phyloP scores from a whole-genome alignment of 148 eudicot genomes.

The Amaranthus hypochondriacus region DNA sequence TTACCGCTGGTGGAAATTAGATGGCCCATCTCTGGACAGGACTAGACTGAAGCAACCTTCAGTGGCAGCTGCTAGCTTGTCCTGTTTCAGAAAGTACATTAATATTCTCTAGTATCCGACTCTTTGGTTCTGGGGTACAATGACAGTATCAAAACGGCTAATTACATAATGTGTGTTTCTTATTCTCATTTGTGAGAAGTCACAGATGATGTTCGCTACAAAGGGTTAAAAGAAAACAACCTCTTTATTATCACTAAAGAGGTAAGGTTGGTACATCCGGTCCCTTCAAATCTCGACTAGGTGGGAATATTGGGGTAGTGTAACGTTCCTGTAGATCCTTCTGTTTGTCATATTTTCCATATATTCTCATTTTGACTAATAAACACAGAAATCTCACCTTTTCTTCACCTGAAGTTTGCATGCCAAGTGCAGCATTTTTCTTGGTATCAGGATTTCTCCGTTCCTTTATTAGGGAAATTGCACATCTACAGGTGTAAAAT shows the following conservation, averaged over 20 bases:
- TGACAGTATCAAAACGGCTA: background rate
- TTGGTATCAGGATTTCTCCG: constrained; percentile 25
- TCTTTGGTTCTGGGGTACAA: background rate
- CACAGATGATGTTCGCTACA: too few species aligned
- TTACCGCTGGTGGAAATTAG: constrained; percentile 32
- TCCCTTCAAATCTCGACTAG: background rate
- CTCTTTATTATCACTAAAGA: too few species aligned
- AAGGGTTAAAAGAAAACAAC: too few species aligned
- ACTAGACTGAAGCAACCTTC: constrained; percentile 23
- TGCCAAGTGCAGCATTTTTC: constrained; percentile 19
- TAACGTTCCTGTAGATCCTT: background rate
- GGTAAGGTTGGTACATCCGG: too few species aligned
- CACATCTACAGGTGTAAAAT: constrained; percentile 79
- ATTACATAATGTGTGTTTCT: background rate
- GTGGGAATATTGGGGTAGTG: background rate
- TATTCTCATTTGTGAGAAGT: too few species aligned
- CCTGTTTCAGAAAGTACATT: background rate
- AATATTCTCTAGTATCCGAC: background rate
- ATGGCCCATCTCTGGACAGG: constrained; percentile 20
- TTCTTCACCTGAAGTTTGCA: constrained; percentile 10
- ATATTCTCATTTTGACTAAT: background rate
- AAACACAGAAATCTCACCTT: constrained; percentile 6
- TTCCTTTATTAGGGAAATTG: constrained; percentile 47
- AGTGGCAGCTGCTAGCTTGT: constrained; percentile 22
- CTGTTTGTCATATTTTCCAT: background rate